phyloP scores from a whole-genome alignment of 805 yeast species.

The Wickerhamomyces sydowiorum region DNA sequence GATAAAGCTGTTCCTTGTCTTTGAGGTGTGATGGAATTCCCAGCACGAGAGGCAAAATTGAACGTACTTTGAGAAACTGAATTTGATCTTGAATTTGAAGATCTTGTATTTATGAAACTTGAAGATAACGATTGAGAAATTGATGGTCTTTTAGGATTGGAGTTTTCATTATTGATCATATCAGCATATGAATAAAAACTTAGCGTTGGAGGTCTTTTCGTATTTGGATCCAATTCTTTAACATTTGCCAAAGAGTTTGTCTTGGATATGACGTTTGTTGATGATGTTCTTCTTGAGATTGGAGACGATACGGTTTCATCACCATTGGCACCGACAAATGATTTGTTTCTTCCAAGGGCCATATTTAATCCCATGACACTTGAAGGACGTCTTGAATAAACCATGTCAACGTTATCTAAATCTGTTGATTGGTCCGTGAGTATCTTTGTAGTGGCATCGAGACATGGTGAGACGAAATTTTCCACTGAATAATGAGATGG shows the following conservation, averaged over 20 bases:
- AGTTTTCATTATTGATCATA: constrained; percentile 63
- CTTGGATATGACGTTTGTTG: constrained; percentile 11
- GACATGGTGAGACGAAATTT: constrained; percentile 74
- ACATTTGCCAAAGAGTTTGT: constrained; percentile 20
- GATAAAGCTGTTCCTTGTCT: constrained; percentile 14
- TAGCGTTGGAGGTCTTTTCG: constrained; percentile 20
- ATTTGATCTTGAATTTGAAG: constrained; percentile 8
- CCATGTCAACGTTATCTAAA: constrained; percentile 66
- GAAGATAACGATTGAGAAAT: constrained; percentile 36
- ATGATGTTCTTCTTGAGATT: constrained; percentile 5
- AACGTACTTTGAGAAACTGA: constrained; percentile 7
- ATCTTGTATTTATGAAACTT: constrained; percentile 21
- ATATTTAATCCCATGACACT: constrained; percentile 41
- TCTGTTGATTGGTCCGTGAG: constrained; percentile 50
- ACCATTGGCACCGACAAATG: constrained; percentile 14
- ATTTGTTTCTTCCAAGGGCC: constrained; percentile 32
- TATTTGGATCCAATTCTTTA: constrained; percentile 15
- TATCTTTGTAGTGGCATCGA: constrained; percentile 71
- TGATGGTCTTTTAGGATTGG: constrained; percentile 55
- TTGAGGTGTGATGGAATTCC: constrained; percentile 19
- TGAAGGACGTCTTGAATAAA: constrained; percentile 56
- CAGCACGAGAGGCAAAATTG: constrained; percentile 1
- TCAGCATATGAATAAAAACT: constrained; percentile 77
- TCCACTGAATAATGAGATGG: constrained; percentile 42
- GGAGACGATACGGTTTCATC: constrained; percentile 7